These are phyloP conservation scores for Phaseolus coccineus DNA, from an alignment of 331 rosid species.

Conservation along the genomic window DNA sequence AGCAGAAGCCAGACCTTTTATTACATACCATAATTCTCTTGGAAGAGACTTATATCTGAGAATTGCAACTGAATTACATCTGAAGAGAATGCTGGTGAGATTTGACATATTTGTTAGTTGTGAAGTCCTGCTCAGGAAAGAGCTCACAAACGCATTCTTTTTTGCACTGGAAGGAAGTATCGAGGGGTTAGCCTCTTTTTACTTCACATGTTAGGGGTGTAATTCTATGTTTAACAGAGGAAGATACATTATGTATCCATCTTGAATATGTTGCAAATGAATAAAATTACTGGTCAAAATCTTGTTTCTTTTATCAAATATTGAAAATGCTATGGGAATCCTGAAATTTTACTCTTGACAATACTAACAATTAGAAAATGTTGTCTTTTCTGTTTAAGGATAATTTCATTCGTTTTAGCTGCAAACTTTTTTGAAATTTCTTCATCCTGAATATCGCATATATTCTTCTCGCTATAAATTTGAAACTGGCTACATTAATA, in stretches of 20 bases:
- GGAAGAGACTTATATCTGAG: constrained; percentile 95
- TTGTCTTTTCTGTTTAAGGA: constrained; percentile 33
- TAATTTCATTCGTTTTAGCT: constrained; percentile 33
- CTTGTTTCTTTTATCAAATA: constrained; percentile 29
- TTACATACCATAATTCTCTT: constrained; percentile 91
- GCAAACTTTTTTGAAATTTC: not conserved
- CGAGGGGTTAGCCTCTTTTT: constrained; percentile 28
- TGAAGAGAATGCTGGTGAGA: constrained; percentile 98
- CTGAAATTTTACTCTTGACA: constrained; percentile 15
- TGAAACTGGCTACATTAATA: constrained; percentile 20
- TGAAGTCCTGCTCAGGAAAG: constrained; percentile 7
- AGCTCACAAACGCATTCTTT: not conserved
- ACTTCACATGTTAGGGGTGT: constrained; percentile 2
- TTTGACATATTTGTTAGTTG: constrained; percentile 30
- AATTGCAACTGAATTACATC: constrained; percentile 96
- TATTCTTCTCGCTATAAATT: constrained; percentile 37
- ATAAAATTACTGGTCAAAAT: constrained; percentile 28
- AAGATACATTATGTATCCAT: constrained; percentile 1
- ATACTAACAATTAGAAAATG: not conserved
- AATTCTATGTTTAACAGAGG: not conserved
- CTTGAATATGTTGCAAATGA: constrained; percentile 26
- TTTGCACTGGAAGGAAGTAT: not conserved
- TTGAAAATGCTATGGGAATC: constrained; percentile 22
- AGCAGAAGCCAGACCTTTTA: constrained; percentile 98
- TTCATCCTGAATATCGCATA: not conserved